Base-by-base conservation (phyloP, 129 eudicot genomes). In the Lactuca sativa region DNA sequence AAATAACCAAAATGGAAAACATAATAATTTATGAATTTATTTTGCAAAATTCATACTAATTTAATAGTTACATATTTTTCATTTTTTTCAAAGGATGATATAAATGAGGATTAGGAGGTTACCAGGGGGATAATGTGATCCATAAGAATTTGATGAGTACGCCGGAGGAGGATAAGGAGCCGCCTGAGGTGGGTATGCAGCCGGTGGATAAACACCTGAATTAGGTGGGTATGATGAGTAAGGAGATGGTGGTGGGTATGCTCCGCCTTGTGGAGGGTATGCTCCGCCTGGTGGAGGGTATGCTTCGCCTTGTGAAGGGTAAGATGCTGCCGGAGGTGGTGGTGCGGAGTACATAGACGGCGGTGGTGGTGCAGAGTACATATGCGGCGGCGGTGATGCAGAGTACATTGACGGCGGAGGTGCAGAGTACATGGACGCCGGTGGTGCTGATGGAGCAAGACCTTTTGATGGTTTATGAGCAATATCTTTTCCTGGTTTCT, bases 101-200 rank as follows among this genome's bases (percentile, higher is more conserved):
- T 55, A 25, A 54, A 25, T 18, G 34, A 40, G 72, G 57, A 64
- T 4, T 12, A 58, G 62, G 47, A 36, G 4, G 36, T 79, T 79
- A 83, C 95, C 92, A 16, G 82, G 86, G 66, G 88, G 95, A 69
- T 84, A 77, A 68, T 80, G 82, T n/a, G 81, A 76, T 62, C 75
- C 81, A 53, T 76, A 69, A 14, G 80, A 73, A 66, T 58, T 67
- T 66, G 74, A 72, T 16, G 90, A 83, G 61, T 88, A 91, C 25
- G 85, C 65, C 10, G 80, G 75, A 61, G 96, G 74, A 71, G 90
- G 90, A 78, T 90, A 87, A 47, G 92, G 73, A 36, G 80, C 38
- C 0, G 84, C 75, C 31, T 63, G 81, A 14, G 75, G 75, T 12
- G 80, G 88, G 54, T 77, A 84, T 16, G 86, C 77, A 10, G 76